Evolutionary conservation across 139 green algal genomes (phyloP), one percentile per base, ranked within the genome.

Genomic region (Tetradesmus lagerheimii): DNA sequence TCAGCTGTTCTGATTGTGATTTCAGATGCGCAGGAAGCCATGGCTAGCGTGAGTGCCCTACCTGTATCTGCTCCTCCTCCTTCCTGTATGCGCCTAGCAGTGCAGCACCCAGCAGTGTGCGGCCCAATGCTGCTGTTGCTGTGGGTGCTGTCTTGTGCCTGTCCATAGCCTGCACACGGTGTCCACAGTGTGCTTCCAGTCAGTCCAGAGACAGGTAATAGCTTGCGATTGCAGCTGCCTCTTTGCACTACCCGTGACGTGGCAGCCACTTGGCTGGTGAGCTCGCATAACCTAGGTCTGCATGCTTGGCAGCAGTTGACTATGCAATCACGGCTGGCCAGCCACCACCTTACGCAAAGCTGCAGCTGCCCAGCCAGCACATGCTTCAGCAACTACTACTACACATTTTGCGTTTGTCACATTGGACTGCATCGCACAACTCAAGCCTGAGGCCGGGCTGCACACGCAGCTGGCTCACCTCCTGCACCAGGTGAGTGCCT

Each of bases 71-170:
- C 85, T 95, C 94, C n/a, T 95, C 95, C 50, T 98, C 95, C 64
- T 96, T 96, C 4, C 94, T 93, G 92, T 97, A 99, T 35, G 91
- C 91, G 34, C 93, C 95, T 90, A 99, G 95, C 2, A 99, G 93
- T 47, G 98, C 81, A 8, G 95, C 95, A 23, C 96, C 96, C 41
- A 98, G 87, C 34, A 99, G 89, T 0, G 95, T 91, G 4, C 97
- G 89, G 0, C 97, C 97, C 23, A 99, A 87, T 41, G 97, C 97
- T 9, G 95, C 97, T 66, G 93, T 97, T 16, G 97, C 96, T 31
- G 97, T 99, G 53, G 97, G 96, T 25, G 96, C 94, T 27, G 96
- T 97, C 16, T 93, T 85, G 92, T 97, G 95, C 16, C 95, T 89
- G 20, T 35, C 64, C 47, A 79, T 80, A 4, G 94, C 94, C 89